phyloP scores from a whole-genome alignment of 129 eudicot species.

The Erigeron canadensis region DNA sequence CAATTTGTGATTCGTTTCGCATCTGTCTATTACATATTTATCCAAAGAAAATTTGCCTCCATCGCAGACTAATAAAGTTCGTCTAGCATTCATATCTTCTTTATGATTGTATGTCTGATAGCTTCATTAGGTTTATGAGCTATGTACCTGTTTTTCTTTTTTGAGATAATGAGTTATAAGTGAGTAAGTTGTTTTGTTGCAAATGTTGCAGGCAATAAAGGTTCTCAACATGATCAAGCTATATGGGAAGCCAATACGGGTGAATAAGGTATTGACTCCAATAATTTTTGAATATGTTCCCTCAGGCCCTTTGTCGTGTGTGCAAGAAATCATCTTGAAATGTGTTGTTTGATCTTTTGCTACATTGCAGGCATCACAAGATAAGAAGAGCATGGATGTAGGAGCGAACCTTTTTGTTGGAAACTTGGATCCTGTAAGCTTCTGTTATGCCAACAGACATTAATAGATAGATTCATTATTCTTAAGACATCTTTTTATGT shows the following conservation, averaged over 20 bases:
- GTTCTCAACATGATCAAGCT: constrained; percentile 95
- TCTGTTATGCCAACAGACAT: background rate
- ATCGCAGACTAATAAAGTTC: no score
- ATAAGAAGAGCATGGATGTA: constrained; percentile 98
- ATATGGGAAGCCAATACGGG: constrained; percentile 87
- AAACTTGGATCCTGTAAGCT: constrained; percentile 92
- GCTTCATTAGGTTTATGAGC: constrained; percentile 1
- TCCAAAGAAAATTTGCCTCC: no score
- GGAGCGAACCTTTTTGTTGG: constrained; percentile 99
- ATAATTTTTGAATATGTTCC: background rate
- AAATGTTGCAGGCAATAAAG: constrained; percentile 79
- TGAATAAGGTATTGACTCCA: constrained; percentile 64
- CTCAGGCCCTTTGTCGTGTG: background rate
- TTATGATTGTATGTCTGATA: constrained; percentile 1
- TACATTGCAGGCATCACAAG: constrained; percentile 88
- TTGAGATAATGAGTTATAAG: background rate
- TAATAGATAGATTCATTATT: background rate
- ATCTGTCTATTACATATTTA: no score
- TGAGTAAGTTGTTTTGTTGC: constrained; percentile 10
- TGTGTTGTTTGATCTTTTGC: background rate
- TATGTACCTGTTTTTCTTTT: background rate
- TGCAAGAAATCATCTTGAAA: background rate
- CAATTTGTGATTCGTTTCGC: no score
- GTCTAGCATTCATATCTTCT: no score
- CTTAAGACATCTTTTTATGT: background rate